Evolutionary conservation across 805 yeast species (phyloP), one percentile per base, ranked within the genome.

Genomic region (Candida railenensis): DNA sequence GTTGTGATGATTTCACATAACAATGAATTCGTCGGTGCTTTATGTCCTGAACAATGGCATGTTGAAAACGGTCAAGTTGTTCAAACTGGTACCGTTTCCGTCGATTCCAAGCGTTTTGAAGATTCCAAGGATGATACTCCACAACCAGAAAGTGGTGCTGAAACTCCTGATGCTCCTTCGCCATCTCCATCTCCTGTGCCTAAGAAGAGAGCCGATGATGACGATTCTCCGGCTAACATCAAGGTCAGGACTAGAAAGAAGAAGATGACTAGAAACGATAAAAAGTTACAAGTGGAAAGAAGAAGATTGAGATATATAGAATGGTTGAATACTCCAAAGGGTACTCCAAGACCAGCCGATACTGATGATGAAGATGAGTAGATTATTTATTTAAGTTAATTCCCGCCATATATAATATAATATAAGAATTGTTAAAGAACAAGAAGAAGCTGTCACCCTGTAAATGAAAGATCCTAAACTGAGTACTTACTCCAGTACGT

Each of bases 1-100:
- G 98, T 92, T 51, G 95, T 92, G 48, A 89, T 92, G 96, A 92
- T 92, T 71, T 91, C 98, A 53, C 99, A 92, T 76, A 92, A 92
- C 76, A 85, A 85, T 61, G 99, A 92, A 71, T 92, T 92, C 56
- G 97, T 91, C 38, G 96, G 97, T 46, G 98, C 98, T 4, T 73
- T 92, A 59, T 91, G 98, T 68, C 98, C 98, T 34, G 99, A 92
- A 73, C 97, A 91, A 70, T 92, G 99, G 99, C 82, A 87, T 57
- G 96, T 92, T 47, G 96, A 89, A 66, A 87, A 91, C 61, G 98
- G 98, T 66, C 78, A 78, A 49, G 83, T 92, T 74, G 87, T 87
- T 21, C 89, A 85, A 58, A 87, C 84, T 74, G 96, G 96, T 52
- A 80, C 80, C 48, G 81, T 82, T 22, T 85, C 78, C 43, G 83